phyloP scores from a whole-genome alignment of 2,329 filamentous ascomycete genomes.

The Beauveria pseudobassiana region DNA sequence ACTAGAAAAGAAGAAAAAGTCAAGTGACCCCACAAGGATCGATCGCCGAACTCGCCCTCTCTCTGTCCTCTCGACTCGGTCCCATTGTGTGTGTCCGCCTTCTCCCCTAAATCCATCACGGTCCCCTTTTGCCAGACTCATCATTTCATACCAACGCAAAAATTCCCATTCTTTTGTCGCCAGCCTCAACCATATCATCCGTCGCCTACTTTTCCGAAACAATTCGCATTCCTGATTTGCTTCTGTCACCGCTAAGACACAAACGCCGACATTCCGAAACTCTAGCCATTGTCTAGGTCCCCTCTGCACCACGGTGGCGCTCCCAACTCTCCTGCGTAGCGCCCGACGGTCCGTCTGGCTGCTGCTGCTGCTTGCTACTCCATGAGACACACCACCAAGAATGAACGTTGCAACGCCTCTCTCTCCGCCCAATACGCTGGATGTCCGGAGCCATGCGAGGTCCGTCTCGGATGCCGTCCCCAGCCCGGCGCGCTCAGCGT shows the following conservation, averaged over 20 bases:
- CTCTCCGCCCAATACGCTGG: conserved; percentile 2
- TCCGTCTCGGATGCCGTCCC: conserved; percentile 1
- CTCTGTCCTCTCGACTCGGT: neutral
- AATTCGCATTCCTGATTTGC: neutral
- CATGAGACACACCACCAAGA: conserved; percentile 8
- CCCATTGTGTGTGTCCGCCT: neutral
- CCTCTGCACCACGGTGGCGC: conserved; percentile 8
- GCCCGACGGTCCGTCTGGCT: conserved; percentile 7
- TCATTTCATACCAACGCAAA: neutral
- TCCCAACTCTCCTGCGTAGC: neutral
- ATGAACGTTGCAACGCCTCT: conserved; percentile 5
- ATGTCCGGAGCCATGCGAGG: conserved; percentile 4
- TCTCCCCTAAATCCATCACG: neutral
- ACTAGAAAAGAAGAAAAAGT: neutral
- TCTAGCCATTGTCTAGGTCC: neutral
- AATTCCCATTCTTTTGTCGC: neutral
- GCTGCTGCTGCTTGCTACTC: neutral
- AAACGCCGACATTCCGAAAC: conserved; percentile 2
- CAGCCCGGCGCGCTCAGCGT: neutral
- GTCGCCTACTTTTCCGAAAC: neutral
- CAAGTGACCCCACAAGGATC: neutral
- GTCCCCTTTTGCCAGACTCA: neutral
- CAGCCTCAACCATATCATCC: neutral
- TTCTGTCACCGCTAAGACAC: neutral
- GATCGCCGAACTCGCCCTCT: neutral